Conservation (phyloP, 805 yeast species). For the Soucietia sequanensis region DNA sequence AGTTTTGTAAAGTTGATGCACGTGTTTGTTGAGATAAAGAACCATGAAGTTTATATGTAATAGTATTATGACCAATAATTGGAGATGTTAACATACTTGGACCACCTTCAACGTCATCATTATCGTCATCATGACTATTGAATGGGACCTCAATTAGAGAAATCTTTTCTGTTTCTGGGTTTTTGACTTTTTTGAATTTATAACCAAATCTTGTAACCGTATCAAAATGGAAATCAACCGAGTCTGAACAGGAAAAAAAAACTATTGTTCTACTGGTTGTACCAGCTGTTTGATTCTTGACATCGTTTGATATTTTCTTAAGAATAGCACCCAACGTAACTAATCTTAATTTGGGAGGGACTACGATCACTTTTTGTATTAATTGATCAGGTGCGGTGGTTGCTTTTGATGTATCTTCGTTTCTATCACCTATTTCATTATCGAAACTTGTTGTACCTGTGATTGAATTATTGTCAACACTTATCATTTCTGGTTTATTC, state of each 20-base stretch:
- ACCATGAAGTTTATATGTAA: conserved; percentile 79
- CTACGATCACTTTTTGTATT: conserved; percentile 73
- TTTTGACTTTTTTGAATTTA: conserved; percentile 29
- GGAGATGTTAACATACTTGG: conserved; percentile 55
- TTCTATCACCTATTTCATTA: conserved; percentile 14
- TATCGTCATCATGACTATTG: conserved; percentile 18
- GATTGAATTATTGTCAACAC: conserved; percentile 27
- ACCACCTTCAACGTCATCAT: conserved; percentile 19
- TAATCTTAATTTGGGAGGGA: conserved; percentile 88
- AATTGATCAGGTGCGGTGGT: conserved; percentile 85
- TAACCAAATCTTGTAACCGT: conserved; percentile 65
- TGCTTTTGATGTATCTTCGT: conserved; percentile 7
- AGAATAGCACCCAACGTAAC: conserved; percentile 75
- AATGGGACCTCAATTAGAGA: conserved; percentile 15
- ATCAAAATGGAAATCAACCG: conserved; percentile 90
- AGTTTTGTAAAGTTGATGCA: conserved; percentile 69
- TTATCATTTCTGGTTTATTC: conserved; percentile 69
- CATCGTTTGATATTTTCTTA: conserved; percentile 36
- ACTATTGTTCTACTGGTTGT: conserved; percentile 61
- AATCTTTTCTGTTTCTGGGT: conserved; percentile 20
- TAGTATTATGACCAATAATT: conserved; percentile 39
- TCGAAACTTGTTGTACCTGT: conserved; percentile 30
- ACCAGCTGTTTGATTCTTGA: conserved; percentile 3
- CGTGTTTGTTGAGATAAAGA: conserved; percentile 83
- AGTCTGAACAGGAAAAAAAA: conserved; percentile 90